Conservation (phyloP, 768 basidiomycete genomes). For the Hypholoma fasciculare region DNA sequence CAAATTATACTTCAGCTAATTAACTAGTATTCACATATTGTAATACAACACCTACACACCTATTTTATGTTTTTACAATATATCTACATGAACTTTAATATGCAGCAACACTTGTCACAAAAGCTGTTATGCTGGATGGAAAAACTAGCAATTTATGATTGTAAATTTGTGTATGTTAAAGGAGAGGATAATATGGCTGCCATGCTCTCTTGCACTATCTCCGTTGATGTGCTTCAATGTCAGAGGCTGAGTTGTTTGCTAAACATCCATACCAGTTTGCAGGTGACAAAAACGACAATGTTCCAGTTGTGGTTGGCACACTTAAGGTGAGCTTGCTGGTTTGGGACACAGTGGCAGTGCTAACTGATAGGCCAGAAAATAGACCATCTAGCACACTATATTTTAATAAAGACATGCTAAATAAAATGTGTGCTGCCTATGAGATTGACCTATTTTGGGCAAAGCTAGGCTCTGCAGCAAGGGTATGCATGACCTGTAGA, state of each 20-base stretch:
- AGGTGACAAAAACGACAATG: background rate
- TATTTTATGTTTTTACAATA: no score
- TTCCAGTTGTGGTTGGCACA: background rate
- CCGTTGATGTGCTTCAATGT: background rate
- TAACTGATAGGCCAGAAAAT: background rate
- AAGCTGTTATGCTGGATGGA: conserved; percentile 31
- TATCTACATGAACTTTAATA: conserved; percentile 29
- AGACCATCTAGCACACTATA: no score
- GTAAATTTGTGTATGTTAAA: conserved; percentile 31
- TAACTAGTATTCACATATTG: no score
- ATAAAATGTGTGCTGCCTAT: background rate
- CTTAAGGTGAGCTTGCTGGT: background rate
- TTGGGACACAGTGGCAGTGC: no score
- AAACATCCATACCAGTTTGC: background rate
- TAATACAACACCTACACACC: no score
- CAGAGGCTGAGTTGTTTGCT: background rate
- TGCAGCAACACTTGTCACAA: conserved; percentile 30
- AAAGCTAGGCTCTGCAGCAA: background rate
- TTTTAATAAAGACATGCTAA: no score
- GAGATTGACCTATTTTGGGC: conserved; percentile 2
- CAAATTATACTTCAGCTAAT: no score
- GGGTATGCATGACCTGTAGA: background rate
- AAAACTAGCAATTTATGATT: conserved; percentile 27
- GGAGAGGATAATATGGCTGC: conserved; percentile 38
- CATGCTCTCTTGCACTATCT: conserved; percentile 30